Evolutionary conservation across 2,329 filamentous ascomycete species (phyloP).

Genomic region (Aureobasidium melanogenum): DNA sequence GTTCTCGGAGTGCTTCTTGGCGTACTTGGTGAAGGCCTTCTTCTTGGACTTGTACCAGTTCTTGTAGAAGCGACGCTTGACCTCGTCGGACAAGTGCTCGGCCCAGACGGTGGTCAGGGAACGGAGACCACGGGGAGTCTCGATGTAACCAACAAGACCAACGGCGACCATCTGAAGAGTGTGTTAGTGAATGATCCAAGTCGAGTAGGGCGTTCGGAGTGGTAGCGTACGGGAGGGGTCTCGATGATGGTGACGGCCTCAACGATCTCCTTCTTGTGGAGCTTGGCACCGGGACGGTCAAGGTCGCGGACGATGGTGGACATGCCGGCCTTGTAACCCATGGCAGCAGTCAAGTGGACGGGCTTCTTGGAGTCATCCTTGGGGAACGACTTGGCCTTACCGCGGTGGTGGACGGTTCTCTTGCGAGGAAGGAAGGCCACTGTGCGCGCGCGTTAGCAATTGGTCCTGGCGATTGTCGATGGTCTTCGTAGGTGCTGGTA

Average conservation of each 20-base stretch:
- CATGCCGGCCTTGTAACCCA: conserved; percentile 99
- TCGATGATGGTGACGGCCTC: conserved; percentile 83
- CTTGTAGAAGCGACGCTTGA: conserved; percentile 99
- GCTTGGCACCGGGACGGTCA: conserved; percentile 97
- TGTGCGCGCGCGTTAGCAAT: conserved; percentile 8
- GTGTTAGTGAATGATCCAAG: neutral
- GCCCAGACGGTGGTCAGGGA: conserved; percentile 99
- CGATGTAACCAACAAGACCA: conserved; percentile 99
- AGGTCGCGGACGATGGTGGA: conserved; percentile 98
- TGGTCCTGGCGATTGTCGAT: neutral
- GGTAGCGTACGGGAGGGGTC: conserved; percentile 69
- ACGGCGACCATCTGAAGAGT: conserved; percentile 86
- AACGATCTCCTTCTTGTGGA: conserved; percentile 98
- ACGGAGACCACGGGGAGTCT: conserved; percentile 97
- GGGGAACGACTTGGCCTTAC: conserved; percentile 99
- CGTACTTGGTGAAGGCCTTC: conserved; percentile 99
- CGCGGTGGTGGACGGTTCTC: conserved; percentile 86
- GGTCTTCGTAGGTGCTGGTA: neutral
- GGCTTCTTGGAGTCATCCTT: conserved; percentile 99
- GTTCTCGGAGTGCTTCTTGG: conserved; percentile 98
- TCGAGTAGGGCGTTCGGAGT: neutral
- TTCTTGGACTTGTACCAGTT: conserved; percentile 99
- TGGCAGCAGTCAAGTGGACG: conserved; percentile 92
- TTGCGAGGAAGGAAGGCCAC: conserved; percentile 52
- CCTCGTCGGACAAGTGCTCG: conserved; percentile 95